Conservation (phyloP, 306 rosid species). For the Lagenaria siceraria region DNA sequence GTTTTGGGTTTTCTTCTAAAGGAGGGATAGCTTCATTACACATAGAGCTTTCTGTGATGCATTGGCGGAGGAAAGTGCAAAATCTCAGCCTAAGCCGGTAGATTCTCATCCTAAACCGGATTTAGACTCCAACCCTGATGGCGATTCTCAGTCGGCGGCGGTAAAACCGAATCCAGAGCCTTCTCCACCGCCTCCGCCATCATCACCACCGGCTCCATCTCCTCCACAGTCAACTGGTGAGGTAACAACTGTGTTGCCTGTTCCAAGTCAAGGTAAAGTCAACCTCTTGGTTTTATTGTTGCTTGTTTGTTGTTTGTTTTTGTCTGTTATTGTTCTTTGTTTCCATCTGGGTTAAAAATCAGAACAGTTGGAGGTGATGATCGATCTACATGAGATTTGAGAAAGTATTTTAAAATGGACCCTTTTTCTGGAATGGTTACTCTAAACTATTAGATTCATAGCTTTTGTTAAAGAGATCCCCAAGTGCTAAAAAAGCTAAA, state of each 20-base stretch:
- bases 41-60: conserved; percentile 96
- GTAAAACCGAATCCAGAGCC: conserved; percentile 24
- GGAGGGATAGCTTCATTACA: conserved; percentile 93
- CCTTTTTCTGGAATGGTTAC: conserved; percentile 6
- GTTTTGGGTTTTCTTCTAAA: conserved; percentile 14
- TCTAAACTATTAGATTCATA: background rate
- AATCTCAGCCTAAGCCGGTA: conserved; percentile 24
- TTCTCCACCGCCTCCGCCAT: conserved; percentile 14
- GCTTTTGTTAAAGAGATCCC: background rate
- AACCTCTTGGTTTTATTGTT: conserved; percentile 26
- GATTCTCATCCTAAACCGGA: conserved; percentile 17
- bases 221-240: conserved; percentile 31
- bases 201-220: conserved; percentile 9
- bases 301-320: conserved; percentile 32
- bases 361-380: background rate
- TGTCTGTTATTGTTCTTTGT: conserved; percentile 52
- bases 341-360: conserved; percentile 17
- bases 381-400: background rate
- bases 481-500: background rate
- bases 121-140: conserved; percentile 14
- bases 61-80: conserved; percentile 63
- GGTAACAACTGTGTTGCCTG: conserved; percentile 28
- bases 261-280: conserved; percentile 47
- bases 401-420: background rate
- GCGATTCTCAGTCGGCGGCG: background rate